phyloP scores from a whole-genome alignment of 306 rosid species.

The Cercis canadensis region DNA sequence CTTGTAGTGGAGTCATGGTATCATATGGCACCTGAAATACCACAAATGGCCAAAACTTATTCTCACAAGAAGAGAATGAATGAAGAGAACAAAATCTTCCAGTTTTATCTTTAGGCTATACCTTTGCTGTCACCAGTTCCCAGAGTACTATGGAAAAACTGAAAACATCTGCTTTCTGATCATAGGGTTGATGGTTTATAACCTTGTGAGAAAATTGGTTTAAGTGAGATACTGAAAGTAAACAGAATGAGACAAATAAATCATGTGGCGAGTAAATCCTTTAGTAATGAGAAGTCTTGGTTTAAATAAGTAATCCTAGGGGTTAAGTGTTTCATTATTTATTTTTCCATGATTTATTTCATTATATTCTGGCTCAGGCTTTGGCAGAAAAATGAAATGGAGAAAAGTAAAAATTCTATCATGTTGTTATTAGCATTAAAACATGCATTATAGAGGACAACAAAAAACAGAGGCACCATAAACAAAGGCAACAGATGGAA shows the following conservation, averaged over 20 bases:
- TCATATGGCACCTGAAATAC: constrained; percentile 90
- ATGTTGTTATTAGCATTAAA: background rate
- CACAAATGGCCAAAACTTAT: constrained; percentile 12
- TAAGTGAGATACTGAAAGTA: constrained; percentile 40
- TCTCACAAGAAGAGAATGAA: constrained; percentile 20
- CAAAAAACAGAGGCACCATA: background rate
- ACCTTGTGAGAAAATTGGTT: constrained; percentile 63
- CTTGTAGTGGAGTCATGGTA: constrained; percentile 98
- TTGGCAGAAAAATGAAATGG: too few relatives aligned
- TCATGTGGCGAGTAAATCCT: constrained; percentile 11
- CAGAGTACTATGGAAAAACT: constrained; percentile 96
- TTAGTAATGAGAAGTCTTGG: constrained; percentile 14
- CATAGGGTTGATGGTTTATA: constrained; percentile 96
- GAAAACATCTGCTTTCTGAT: constrained; percentile 97
- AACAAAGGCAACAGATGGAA: background rate
- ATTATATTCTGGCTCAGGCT: too few relatives aligned
- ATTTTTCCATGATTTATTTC: too few relatives aligned
- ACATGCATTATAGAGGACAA: background rate
- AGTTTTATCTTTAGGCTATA: constrained; percentile 36
- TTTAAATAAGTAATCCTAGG: constrained; percentile 9
- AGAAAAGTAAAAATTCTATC: too few relatives aligned
- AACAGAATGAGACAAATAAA: constrained; percentile 25
- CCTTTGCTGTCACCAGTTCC: constrained; percentile 99
- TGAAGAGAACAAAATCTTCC: constrained; percentile 25
- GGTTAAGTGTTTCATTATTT: too few relatives aligned